phyloP scores from a whole-genome alignment of 1,284 basidiomycete genomes.

The Meira miltonrushii region DNA sequence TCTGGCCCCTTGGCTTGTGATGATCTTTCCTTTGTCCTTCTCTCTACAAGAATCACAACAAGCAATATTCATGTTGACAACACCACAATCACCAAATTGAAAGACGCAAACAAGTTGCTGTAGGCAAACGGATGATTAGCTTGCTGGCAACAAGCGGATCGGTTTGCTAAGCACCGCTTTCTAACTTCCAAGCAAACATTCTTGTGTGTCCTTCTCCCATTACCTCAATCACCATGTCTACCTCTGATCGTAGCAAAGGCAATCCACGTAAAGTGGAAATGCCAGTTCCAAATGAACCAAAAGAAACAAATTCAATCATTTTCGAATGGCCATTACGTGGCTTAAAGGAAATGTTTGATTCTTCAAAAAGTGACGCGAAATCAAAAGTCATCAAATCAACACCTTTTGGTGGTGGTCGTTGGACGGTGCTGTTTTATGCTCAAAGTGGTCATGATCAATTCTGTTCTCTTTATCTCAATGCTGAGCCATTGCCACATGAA shows the following conservation, averaged over 20 bases:
- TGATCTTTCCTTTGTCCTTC: no score
- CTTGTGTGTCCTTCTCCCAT: background rate
- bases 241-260: background rate
- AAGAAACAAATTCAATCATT: slow-evolving; percentile 14
- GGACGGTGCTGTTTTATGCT: slow-evolving; percentile 45
- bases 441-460: slow-evolving; percentile 39
- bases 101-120: no score
- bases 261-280: background rate
- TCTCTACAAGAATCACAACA: no score
- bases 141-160: no score
- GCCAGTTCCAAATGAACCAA: slow-evolving; percentile 4
- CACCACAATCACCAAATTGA: no score
- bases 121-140: no score
- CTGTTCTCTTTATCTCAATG: slow-evolving; percentile 45
- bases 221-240: slow-evolving; percentile 1
- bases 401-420: slow-evolving; percentile 35
- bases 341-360: slow-evolving; percentile 52
- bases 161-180: no score
- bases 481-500: slow-evolving; percentile 36
- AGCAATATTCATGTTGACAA: no score
- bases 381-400: slow-evolving; percentile 52
- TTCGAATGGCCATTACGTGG: slow-evolving; percentile 47
- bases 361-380: slow-evolving; percentile 51
- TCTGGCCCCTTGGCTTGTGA: no score
- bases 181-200: no score